These are phyloP conservation scores for Ilyonectria sp. DNA, from an alignment of 2,329 filamentous ascomycete species.

Conservation along the genomic window DNA sequence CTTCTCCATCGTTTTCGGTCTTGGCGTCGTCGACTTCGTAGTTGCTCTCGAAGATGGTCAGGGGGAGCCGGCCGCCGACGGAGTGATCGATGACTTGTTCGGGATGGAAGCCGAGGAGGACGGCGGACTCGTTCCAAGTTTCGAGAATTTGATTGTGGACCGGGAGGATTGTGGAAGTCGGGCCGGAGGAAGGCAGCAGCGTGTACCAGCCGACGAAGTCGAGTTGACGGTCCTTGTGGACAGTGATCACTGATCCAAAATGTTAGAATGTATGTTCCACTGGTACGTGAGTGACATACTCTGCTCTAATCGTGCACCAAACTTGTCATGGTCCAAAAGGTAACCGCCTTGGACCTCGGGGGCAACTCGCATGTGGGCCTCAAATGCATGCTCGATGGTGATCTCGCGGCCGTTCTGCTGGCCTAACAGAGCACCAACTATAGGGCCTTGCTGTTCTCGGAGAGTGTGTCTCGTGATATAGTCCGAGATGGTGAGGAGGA, in stretches of 20 bases:
- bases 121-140: conserved; percentile 85
- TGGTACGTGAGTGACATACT: conserved; percentile 69
- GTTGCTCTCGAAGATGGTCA: conserved; percentile 91
- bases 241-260: conserved; percentile 79
- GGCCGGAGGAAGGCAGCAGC: conserved; percentile 80
- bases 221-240: conserved; percentile 87
- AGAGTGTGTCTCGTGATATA: conserved; percentile 94
- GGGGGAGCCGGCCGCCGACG: conserved; percentile 84
- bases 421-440: conserved; percentile 90
- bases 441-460: conserved; percentile 80
- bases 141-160: conserved; percentile 85
- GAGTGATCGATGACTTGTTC: conserved; percentile 67
- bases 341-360: conserved; percentile 68
- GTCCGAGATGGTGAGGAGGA: conserved; percentile 96
- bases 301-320: conserved; percentile 84
- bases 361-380: conserved; percentile 73
- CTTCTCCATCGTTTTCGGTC: conserved; percentile 67
- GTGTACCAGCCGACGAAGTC: conserved; percentile 96
- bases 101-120: conserved; percentile 91
- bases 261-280: conserved; percentile 10
- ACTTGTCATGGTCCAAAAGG: conserved; percentile 79
- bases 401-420: conserved; percentile 92
- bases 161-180: conserved; percentile 76
- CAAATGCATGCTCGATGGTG: conserved; percentile 93
- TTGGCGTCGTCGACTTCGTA: conserved; percentile 78